These are phyloP conservation scores for Solanum bulbocastanum DNA, from an alignment of 257 asterid species.

Conservation along the genomic window DNA sequence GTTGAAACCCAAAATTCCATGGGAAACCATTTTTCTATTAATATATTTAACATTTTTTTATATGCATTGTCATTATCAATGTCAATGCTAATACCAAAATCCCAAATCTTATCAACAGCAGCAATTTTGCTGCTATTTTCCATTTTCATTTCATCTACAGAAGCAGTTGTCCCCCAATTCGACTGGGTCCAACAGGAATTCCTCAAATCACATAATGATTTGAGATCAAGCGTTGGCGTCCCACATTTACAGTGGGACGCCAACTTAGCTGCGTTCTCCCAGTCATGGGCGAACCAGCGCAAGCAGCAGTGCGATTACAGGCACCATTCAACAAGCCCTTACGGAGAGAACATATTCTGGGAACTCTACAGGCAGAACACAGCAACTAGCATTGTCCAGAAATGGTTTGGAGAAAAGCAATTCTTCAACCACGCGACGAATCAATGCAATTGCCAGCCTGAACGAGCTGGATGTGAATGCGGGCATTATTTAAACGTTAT, in stretches of 20 bases:
- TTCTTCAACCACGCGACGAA: slow-evolving; percentile 17
- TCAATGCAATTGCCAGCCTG: slow-evolving; percentile 29
- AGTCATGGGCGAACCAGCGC: slow-evolving; percentile 35
- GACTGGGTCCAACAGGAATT: slow-evolving; percentile 32
- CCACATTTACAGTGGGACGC: slow-evolving; percentile 42
- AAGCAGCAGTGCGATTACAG: slow-evolving; percentile 17
- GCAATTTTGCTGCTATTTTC: neutral
- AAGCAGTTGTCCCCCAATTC: neutral
- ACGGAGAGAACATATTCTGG: slow-evolving; percentile 55
- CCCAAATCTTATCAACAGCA: neutral
- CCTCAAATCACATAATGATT: slow-evolving; percentile 41
- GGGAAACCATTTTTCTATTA: neutral
- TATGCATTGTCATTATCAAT: neutral
- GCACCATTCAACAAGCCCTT: slow-evolving; percentile 24
- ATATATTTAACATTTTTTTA: neutral
- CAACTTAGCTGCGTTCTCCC: slow-evolving; percentile 25
- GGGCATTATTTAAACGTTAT: slow-evolving; percentile 50
- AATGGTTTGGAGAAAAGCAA: slow-evolving; percentile 34
- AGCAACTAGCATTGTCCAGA: slow-evolving; percentile 29
- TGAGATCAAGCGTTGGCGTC: slow-evolving; percentile 19
- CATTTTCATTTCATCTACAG: neutral
- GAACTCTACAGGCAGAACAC: slow-evolving; percentile 37
- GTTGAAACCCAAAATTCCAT: neutral
- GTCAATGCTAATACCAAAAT: neutral
- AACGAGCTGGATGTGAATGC: slow-evolving; percentile 48